A percentile compares a stretch with the other conserved stretches of the same genome.
phyloP scores from a whole-genome alignment of 73 alveolate genomes.

The Tetrahymena borealis region DNA sequence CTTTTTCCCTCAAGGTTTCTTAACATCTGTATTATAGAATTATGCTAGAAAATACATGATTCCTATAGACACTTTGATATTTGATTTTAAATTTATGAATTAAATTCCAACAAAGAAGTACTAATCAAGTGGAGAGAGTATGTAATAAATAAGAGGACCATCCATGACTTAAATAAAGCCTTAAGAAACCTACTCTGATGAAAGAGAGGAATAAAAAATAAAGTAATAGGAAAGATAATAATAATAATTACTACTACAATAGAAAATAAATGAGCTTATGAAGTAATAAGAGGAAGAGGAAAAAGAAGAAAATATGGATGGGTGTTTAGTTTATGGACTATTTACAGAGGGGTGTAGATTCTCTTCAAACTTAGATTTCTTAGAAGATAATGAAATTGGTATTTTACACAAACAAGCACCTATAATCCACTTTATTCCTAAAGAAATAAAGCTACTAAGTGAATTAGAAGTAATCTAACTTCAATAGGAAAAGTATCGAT shows the following conservation, averaged over 20 bases:
- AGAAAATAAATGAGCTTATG: neutral
- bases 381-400: constrained; percentile 83
- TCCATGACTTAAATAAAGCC: neutral
- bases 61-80: constrained; percentile 84
- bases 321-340: constrained; percentile 89
- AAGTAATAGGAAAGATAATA: neutral
- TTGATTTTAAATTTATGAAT: constrained; percentile 70
- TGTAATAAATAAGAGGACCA: neutral
- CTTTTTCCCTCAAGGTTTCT: constrained; percentile 95
- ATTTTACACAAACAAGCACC: constrained; percentile 80
- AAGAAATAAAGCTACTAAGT: neutral
- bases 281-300: neutral
- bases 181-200: neutral
- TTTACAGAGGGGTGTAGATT: constrained; percentile 92
- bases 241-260: neutral
- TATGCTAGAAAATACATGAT: constrained; percentile 86
- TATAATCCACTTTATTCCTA: constrained; percentile 82
- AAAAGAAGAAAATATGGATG: constrained; percentile 30
- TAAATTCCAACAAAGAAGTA: constrained; percentile 10
- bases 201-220: neutral
- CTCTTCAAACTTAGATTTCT: constrained; percentile 57
- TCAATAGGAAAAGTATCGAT: neutral
- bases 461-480: neutral
- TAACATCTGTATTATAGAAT: constrained; percentile 84
- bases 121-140: neutral